A percentile compares a stretch with the other conserved stretches of the same genome.
Evolutionary conservation across 176 grass and related monocot species (phyloP).

Genomic region (Cenchrus fungigraminus): DNA sequence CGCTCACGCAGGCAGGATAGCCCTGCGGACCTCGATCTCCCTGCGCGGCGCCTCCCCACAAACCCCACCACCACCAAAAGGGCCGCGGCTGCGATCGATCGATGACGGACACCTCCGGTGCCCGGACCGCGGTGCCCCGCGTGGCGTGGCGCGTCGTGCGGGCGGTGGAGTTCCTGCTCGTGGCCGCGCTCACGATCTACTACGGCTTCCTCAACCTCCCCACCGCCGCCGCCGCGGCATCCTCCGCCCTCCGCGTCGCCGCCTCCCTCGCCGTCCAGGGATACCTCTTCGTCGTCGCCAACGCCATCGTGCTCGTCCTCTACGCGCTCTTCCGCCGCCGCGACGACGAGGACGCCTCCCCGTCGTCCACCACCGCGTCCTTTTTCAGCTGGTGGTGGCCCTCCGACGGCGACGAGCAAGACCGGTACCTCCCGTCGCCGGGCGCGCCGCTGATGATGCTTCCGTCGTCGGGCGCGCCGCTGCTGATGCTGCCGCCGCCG

Average conservation of each 20-base stretch:
- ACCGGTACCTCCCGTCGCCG: conserved; percentile 21
- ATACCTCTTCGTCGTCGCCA: conserved; percentile 46
- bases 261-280: conserved; percentile 33
- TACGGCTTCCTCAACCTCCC: conserved; percentile 43
- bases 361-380: background rate
- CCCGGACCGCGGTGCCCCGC: conserved; percentile 15
- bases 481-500: conserved; percentile 5
- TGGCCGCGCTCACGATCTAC: conserved; percentile 33
- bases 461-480: background rate
- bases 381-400: background rate
- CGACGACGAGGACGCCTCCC: conserved; percentile 11
- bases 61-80: conserved; percentile 19
- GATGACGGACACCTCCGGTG: conserved; percentile 13
- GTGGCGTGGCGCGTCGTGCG: conserved; percentile 49
- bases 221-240: conserved; percentile 32
- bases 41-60: background rate
- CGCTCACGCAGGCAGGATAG: background rate
- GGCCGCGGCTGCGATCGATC: background rate
- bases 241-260: conserved; percentile 38
- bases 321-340: conserved; percentile 46
- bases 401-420: background rate
- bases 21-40: background rate
- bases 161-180: conserved; percentile 46
- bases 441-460: background rate
- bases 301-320: conserved; percentile 68